Conservation (phyloP, 306 rosid genomes). For the Chamaecrista fasciculata region DNA sequence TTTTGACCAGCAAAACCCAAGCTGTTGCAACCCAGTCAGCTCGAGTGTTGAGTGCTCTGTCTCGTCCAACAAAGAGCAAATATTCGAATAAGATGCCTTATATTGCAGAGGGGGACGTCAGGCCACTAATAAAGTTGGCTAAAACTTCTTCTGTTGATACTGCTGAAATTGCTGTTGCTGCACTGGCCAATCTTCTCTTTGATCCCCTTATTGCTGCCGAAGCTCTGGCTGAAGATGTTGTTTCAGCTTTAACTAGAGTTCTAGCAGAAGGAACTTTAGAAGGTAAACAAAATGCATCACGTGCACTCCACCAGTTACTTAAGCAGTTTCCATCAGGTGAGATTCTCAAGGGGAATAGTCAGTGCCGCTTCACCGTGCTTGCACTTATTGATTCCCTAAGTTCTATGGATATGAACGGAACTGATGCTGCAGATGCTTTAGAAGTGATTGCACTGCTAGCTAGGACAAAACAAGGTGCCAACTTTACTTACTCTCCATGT, state of each 20-base stretch:
- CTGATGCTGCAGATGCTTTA: constrained; percentile 77
- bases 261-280: constrained; percentile 76
- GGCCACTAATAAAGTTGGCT: constrained; percentile 84
- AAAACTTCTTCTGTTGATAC: constrained; percentile 85
- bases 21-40: constrained; percentile 94
- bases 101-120: constrained; percentile 75
- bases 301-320: constrained; percentile 84
- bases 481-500: constrained; percentile 54
- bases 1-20: constrained; percentile 80
- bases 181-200: constrained; percentile 90
- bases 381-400: constrained; percentile 74
- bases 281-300: constrained; percentile 85
- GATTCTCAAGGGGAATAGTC: constrained; percentile 68
- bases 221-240: constrained; percentile 75
- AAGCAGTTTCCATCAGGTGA: constrained; percentile 76
- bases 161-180: constrained; percentile 92
- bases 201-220: constrained; percentile 77
- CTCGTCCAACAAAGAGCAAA: constrained; percentile 70
- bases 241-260: constrained; percentile 79
- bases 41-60: constrained; percentile 84
- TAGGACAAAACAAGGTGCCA: constrained; percentile 68
- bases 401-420: constrained; percentile 57
- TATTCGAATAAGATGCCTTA: constrained; percentile 60
- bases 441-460: constrained; percentile 73
- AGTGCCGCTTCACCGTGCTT: constrained; percentile 68